A percentile compares a stretch with the other conserved stretches of the same genome.
Evolutionary conservation across 139 green algal genomes (phyloP).

Genomic region (Asterochloris erici): DNA sequence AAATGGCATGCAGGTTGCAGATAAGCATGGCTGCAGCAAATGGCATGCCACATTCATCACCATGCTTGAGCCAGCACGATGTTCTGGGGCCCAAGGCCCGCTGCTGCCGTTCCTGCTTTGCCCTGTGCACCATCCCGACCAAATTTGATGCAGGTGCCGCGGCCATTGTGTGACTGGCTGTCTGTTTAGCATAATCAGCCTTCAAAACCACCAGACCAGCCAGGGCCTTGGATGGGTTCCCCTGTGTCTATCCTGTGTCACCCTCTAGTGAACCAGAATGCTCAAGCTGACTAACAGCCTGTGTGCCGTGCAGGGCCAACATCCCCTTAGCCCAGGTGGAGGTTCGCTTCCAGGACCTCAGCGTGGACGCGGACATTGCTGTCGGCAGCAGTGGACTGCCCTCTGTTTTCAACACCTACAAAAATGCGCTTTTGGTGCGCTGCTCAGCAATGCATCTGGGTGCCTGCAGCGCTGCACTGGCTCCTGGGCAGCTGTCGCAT

Average conservation of each 20-base stretch:
- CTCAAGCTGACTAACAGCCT: not conserved
- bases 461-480: too few relatives aligned
- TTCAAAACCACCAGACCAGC: not conserved
- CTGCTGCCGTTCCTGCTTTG: not conserved
- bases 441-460: too few relatives aligned
- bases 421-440: constrained; percentile 12
- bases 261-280: not conserved
- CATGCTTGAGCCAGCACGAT: not conserved
- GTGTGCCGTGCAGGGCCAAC: not conserved
- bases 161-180: not conserved
- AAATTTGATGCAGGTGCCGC: not conserved
- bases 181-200: not conserved
- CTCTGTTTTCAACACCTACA: constrained; percentile 17
- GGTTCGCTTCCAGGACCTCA: constrained; percentile 23
- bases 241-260: not conserved
- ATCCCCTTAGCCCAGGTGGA: constrained; percentile 15
- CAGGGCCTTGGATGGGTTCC: not conserved
- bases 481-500: too few relatives aligned
- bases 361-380: constrained; percentile 19
- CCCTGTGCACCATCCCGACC: not conserved
- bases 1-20: not conserved
- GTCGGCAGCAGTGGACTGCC: constrained; percentile 14
- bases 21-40: not conserved
- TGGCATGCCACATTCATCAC: not conserved
- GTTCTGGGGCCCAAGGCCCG: not conserved